A percentile compares a stretch with the other conserved stretches of the same genome.
Evolutionary conservation across 2,329 filamentous ascomycete species (phyloP).

Genomic region (Nothomitra cinnamomea): DNA sequence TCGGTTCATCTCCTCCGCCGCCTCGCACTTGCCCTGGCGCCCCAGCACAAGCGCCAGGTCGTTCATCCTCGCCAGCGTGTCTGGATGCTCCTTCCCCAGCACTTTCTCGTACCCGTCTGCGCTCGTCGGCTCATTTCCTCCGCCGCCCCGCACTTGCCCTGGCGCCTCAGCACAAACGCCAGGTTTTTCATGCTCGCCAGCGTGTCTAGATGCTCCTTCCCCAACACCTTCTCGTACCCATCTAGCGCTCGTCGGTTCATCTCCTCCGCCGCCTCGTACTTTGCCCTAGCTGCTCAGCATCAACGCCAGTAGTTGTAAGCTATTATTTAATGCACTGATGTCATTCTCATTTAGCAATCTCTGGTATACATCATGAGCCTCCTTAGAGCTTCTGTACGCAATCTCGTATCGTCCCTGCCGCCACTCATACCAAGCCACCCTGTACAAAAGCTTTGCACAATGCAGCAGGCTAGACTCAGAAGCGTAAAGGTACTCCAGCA

Average conservation of each 20-base stretch:
- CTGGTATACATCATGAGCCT: background rate
- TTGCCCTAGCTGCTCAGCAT: background rate
- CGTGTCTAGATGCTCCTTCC: background rate
- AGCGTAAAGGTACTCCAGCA: background rate
- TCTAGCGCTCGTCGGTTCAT: background rate
- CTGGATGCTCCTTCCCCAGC: background rate
- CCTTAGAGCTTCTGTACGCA: background rate
- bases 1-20: background rate
- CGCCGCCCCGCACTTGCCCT: background rate
- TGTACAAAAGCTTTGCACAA: slow-evolving; percentile 2
- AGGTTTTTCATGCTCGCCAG: background rate
- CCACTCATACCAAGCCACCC: slow-evolving; percentile 1
- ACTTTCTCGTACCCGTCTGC: background rate
- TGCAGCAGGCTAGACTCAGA: background rate
- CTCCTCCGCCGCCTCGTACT: background rate
- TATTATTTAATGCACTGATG: too few relatives aligned
- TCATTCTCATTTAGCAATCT: too few relatives aligned
- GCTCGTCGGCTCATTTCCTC: background rate
- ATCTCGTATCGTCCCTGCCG: slow-evolving; percentile 3
- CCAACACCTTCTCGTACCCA: background rate
- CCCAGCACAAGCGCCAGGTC: background rate
- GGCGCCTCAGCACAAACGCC: background rate
- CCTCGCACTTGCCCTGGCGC: background rate
- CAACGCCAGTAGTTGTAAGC: too few relatives aligned
- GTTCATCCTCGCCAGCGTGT: background rate